Percentiles rank a stretch among this genome's conserved stretches.
These are phyloP conservation scores for Stromatinia cepivora DNA, from an alignment of 2,329 filamentous ascomycete genomes.

Conservation along the genomic window DNA sequence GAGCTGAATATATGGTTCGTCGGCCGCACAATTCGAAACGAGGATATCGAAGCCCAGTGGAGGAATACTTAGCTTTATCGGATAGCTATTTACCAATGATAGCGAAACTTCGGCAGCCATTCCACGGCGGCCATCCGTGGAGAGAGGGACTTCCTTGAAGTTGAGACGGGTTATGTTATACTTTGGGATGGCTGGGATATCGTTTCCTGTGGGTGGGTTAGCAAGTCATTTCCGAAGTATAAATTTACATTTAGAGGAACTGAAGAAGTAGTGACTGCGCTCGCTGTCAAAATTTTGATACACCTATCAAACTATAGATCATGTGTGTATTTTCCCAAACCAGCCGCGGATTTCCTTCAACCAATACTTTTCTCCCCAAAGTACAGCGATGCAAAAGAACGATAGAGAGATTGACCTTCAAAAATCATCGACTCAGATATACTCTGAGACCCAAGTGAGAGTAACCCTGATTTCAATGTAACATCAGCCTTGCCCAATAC, in stretches of 20 bases:
- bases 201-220: conserved; percentile 50
- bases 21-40: conserved; percentile 74
- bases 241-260: neutral
- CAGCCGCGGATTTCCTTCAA: conserved; percentile 28
- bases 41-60: conserved; percentile 81
- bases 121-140: conserved; percentile 52
- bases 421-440: conserved; percentile 75
- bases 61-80: conserved; percentile 74
- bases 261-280: conserved; percentile 10
- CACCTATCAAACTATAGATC: conserved; percentile 30
- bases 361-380: conserved; percentile 58
- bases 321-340: conserved; percentile 23
- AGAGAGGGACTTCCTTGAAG: conserved; percentile 67
- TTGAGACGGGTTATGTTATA: conserved; percentile 82
- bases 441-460: conserved; percentile 75
- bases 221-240: conserved; percentile 23
- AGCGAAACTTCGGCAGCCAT: conserved; percentile 81
- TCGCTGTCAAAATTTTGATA: conserved; percentile 22
- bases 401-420: conserved; percentile 77
- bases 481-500: conserved; percentile 74
- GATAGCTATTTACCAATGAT: conserved; percentile 72
- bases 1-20: conserved; percentile 73
- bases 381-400: conserved; percentile 60
- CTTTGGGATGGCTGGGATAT: conserved; percentile 75
- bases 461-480: conserved; percentile 73